Base-by-base conservation (phyloP, 1,284 basidiomycete genomes). In the Ceratobasidium sp. region DNA sequence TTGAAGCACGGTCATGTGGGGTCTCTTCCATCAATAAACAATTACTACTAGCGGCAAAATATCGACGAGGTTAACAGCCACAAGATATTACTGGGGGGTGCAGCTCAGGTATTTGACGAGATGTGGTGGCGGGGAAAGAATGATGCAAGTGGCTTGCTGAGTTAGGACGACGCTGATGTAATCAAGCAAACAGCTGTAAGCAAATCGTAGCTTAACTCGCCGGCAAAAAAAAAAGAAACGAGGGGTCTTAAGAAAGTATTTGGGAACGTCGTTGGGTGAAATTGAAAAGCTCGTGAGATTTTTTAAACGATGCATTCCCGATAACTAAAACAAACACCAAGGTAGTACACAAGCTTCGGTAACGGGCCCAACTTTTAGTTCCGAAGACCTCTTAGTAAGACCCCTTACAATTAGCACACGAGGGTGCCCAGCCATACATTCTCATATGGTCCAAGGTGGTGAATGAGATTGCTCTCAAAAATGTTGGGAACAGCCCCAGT, bases 371-470 rank as follows among this genome's bases (percentile, higher is more conserved):
- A 39, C 23, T 12, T 44, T 64, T 40, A 9, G 26, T 33, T 33
- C n/a, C n/a, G n/a, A 18, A 61, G 58, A 6, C 7, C 28, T 4
- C 28, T 12, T n/a, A 5, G 18, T 20, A 64, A 64, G 15, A n/a
- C 39, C 2, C 10, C 13, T 33, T 13, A 9, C n/a, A 64, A 44
- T n/a, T 75, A 73, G 63, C 79, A 80, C 10, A 56, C 33, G 13
- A 78, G 58, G 18, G 77, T 78, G n/a, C 80, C 77, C 26, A 79
- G 28, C 76, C 55, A 79, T 26, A 78, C 53, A 23, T 49, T 69
- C 28, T 76, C 70, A 33, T 78, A 80, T 20, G 77, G 71, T 6
- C 79, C 79, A 26, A 80, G 53, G 44, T 80, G 79, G 56, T 80
- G 77, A 49, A 79, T 63, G 18, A 80, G 55, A 60, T 79, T 63